These are phyloP conservation scores for Lunularia cruciata DNA, from an alignment of 225 moss, liverwort and hornwort species.

Conservation along the genomic window DNA sequence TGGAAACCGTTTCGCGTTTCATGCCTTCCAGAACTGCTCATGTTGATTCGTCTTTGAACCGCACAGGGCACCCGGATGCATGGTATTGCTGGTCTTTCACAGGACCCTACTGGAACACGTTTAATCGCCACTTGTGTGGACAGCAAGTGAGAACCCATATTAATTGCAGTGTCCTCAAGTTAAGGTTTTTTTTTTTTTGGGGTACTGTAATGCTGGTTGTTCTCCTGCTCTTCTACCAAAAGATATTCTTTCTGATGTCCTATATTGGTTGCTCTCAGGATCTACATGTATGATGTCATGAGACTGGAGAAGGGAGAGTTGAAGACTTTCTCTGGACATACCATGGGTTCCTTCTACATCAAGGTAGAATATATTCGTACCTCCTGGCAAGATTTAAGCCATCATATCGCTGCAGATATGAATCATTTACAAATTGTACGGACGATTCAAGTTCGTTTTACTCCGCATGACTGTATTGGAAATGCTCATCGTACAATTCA, in stretches of 20 bases:
- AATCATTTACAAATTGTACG: no score
- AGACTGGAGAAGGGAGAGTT: slow-evolving; percentile 60
- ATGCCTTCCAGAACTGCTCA: not conserved
- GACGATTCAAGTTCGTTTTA: no score
- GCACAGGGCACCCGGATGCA: slow-evolving; percentile 65
- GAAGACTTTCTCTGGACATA: slow-evolving; percentile 71
- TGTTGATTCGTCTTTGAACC: not conserved
- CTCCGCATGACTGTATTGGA: no score
- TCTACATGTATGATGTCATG: slow-evolving; percentile 86
- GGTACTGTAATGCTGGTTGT: no score
- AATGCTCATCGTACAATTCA: not conserved
- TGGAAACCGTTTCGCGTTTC: no score
- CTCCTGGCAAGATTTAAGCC: not conserved
- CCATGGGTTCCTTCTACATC: slow-evolving; percentile 75
- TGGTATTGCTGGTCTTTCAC: slow-evolving; percentile 85
- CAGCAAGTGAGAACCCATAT: slow-evolving; percentile 54
- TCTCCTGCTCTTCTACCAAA: no score
- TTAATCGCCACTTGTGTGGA: slow-evolving; percentile 85
- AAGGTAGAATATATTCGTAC: slow-evolving; percentile 53
- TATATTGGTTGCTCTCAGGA: slow-evolving; percentile 60
- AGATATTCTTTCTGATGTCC: no score
- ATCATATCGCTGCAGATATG: not conserved
- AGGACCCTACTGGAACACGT: slow-evolving; percentile 76
- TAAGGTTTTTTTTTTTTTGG: not conserved
- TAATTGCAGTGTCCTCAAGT: not conserved